Evolutionary conservation across 495 filamentous ascomycete species (phyloP).

Genomic region (Cercophora samala): DNA sequence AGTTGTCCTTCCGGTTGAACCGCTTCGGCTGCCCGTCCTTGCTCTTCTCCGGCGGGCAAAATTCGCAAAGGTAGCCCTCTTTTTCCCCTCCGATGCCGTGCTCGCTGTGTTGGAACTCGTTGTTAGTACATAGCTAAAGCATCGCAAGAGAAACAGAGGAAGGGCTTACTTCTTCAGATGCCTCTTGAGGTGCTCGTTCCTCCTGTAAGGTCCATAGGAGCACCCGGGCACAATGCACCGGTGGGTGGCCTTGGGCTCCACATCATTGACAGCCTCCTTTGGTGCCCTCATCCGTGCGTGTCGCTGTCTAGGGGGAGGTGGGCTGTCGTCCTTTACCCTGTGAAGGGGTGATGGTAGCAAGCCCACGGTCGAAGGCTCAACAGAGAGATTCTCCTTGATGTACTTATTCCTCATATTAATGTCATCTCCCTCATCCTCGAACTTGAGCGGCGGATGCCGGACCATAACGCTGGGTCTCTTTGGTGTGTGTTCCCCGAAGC

Average conservation of each 20-base stretch:
- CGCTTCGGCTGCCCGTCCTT: not conserved
- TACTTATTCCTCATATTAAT: constrained; percentile 16
- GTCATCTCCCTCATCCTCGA: constrained; percentile 13
- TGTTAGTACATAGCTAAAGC: too few relatives aligned
- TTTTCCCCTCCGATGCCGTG: not conserved
- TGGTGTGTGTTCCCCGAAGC: constrained; percentile 15
- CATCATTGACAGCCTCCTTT: not conserved
- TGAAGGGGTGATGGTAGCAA: not conserved
- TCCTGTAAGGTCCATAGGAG: constrained; percentile 48
- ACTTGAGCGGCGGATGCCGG: not conserved
- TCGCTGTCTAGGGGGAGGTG: constrained; percentile 1
- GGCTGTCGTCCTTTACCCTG: not conserved
- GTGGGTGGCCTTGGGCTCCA: not conserved
- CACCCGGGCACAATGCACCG: constrained; percentile 36
- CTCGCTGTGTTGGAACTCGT: not conserved
- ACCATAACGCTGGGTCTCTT: not conserved
- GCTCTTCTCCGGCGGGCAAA: not conserved
- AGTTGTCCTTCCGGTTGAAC: constrained; percentile 34
- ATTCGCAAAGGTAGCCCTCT: constrained; percentile 8
- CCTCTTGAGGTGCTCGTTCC: constrained; percentile 63
- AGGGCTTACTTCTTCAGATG: constrained; percentile 54
- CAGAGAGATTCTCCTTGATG: not conserved
- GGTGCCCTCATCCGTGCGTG: not conserved
- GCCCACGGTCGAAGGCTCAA: not conserved
- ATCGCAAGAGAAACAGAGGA: not conserved